Evolutionary conservation across 108 stramenopile genomes (phyloP), one percentile per base, ranked within the genome.

Genomic region (Skeletonema tropicum): DNA sequence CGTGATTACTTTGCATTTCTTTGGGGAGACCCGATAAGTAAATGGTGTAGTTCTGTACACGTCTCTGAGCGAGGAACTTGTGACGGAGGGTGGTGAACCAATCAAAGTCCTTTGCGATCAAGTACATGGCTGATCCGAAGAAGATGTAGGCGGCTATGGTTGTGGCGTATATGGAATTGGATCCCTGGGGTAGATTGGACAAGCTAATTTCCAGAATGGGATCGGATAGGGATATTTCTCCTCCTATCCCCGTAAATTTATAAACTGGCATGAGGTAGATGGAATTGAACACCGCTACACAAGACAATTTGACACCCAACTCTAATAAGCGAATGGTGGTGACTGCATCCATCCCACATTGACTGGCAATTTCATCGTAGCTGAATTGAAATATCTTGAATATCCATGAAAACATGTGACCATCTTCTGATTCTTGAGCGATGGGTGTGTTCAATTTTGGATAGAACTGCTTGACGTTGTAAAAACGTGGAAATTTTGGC

Each of bases 91-190:
- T 61, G 45, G 67, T 86, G 67, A 88, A 90, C 89, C 91, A 92
- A 21, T 79, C 57, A 59, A 89, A 88, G 60, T 92, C 91, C 11
- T 78, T 33, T 15, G 80, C 68, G 14, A 87, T 86, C 17, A 66
- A 57, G 41, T 88, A 83, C 91, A 92, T 92, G 57, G 85, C 79
- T 52, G 83, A 82, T 9, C 88, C 86, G 82, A 90, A 90, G 29
- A 90, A 64, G 1, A 86, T 64, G 60, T 90, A 92, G 57, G 89
- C 80, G 9, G 87, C 82, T 19, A 88, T 10, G 0, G 85, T 89
- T 2, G 89, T 90, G 10, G 82, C 89, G 52, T 76, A 30, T 13
- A 85, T 70, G 9, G 82, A 71, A 25, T 30, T 66, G 38, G 65
- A 76, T 25, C 82, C 81, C n/a, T 78, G 66, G n/a, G 85, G 69